Conservation (phyloP, 1,284 basidiomycete species). For the Peniophora sp. region DNA sequence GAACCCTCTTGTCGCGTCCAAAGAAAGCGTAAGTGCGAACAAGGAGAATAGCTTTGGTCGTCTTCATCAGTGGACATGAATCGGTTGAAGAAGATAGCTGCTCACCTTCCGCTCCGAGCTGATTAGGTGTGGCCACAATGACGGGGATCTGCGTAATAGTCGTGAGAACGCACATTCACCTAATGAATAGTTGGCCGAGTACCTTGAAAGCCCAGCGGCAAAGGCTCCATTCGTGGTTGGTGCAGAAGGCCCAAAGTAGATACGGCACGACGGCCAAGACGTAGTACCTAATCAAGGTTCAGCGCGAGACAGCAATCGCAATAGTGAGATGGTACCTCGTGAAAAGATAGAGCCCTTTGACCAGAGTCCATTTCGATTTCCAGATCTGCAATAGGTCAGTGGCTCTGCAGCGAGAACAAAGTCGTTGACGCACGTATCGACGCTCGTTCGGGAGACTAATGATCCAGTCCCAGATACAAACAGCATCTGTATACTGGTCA, state of each 20-base stretch:
- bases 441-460: not conserved
- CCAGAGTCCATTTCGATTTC: not conserved
- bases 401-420: not conserved
- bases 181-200: not conserved
- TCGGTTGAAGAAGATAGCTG: not conserved
- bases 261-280: not conserved
- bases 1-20: not conserved
- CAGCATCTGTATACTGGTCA: slow-evolving; percentile 1
- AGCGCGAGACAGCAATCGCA: not conserved
- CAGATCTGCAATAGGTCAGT: not conserved
- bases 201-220: not conserved
- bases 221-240: not conserved
- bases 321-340: slow-evolving; percentile 24
- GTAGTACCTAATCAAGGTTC: not conserved
- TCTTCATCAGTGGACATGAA: not conserved
- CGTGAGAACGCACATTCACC: not conserved
- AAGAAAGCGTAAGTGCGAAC: not conserved
- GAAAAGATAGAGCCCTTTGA: slow-evolving; percentile 19
- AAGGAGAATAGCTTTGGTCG: slow-evolving; percentile 2
- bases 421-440: not conserved
- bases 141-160: not conserved
- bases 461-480: not conserved
- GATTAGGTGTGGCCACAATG: not conserved
- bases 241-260: not conserved
- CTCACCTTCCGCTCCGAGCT: not conserved